A percentile compares a stretch with the other conserved stretches of the same genome.
phyloP scores from a whole-genome alignment of 2,329 filamentous ascomycete genomes.

The Scytalidium lignicola region DNA sequence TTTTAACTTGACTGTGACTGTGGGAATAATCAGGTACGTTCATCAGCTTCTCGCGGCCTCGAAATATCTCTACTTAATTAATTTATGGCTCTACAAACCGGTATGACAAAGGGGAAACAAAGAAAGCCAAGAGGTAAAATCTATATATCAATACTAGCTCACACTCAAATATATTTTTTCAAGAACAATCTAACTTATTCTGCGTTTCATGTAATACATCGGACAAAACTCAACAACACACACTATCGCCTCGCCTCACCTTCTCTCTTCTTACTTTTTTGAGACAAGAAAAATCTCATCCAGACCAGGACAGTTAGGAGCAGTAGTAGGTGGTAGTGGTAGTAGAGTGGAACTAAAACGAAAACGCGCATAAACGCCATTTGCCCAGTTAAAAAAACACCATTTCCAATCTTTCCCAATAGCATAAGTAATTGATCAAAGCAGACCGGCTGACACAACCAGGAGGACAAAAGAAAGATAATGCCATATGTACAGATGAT shows the following conservation, averaged over 20 bases:
- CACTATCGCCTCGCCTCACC: neutral
- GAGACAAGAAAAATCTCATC: neutral
- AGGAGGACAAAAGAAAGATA: neutral
- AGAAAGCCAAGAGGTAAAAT: too few relatives aligned
- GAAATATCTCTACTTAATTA: too few relatives aligned
- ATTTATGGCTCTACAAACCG: too few relatives aligned
- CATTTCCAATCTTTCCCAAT: conserved; percentile 22
- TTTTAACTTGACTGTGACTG: too few relatives aligned
- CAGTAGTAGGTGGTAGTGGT: neutral
- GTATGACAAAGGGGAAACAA: too few relatives aligned
- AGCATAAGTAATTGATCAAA: conserved; percentile 1
- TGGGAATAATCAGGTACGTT: too few relatives aligned
- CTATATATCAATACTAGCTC: too few relatives aligned
- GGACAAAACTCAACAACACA: neutral
- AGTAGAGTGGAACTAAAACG: neutral
- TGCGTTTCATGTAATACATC: neutral
- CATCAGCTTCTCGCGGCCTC: too few relatives aligned
- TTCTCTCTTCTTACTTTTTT: neutral
- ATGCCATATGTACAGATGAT: neutral
- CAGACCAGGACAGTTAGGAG: neutral
- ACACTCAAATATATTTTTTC: too few relatives aligned
- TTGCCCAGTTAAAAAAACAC: conserved; percentile 11
- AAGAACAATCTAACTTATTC: too few relatives aligned
- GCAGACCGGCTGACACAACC: neutral
- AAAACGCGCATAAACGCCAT: conserved; percentile 11